Conservation (phyloP, 2,329 filamentous ascomycete genomes). For the Cladophialophora yegresii region DNA sequence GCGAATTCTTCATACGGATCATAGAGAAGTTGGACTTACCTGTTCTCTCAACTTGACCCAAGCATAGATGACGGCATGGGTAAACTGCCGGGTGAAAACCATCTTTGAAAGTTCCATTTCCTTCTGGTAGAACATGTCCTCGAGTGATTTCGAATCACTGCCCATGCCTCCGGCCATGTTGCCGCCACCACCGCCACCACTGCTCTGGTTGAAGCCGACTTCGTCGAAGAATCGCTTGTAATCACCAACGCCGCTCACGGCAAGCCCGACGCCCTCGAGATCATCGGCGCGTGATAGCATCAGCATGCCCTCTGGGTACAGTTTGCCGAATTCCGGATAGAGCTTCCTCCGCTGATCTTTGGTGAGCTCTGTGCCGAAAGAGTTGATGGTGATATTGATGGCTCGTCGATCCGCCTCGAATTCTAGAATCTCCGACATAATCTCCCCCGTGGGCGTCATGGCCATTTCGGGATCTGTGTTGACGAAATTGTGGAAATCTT, state of each 20-base stretch:
- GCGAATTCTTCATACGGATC: not conserved
- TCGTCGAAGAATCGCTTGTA: constrained; percentile 97
- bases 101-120: constrained; percentile 98
- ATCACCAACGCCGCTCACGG: constrained; percentile 88
- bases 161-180: constrained; percentile 83
- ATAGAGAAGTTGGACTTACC: constrained; percentile 57
- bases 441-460: constrained; percentile 84
- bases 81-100: constrained; percentile 95
- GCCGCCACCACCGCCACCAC: constrained; percentile 70
- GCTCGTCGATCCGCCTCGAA: constrained; percentile 95
- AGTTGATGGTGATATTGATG: constrained; percentile 99
- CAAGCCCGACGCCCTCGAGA: constrained; percentile 86
- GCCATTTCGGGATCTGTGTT: constrained; percentile 83
- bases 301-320: constrained; percentile 90
- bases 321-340: constrained; percentile 85
- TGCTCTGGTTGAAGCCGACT: constrained; percentile 73
- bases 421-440: constrained; percentile 94
- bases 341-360: constrained; percentile 95
- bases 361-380: constrained; percentile 91
- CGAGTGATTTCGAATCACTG: constrained; percentile 81
- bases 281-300: constrained; percentile 96
- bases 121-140: constrained; percentile 98
- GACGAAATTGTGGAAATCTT: constrained; percentile 95
- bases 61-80: constrained; percentile 89
- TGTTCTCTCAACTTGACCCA: constrained; percentile 98